Conservation (phyloP, 306 rosid species). For the Prosopis cineraria region DNA sequence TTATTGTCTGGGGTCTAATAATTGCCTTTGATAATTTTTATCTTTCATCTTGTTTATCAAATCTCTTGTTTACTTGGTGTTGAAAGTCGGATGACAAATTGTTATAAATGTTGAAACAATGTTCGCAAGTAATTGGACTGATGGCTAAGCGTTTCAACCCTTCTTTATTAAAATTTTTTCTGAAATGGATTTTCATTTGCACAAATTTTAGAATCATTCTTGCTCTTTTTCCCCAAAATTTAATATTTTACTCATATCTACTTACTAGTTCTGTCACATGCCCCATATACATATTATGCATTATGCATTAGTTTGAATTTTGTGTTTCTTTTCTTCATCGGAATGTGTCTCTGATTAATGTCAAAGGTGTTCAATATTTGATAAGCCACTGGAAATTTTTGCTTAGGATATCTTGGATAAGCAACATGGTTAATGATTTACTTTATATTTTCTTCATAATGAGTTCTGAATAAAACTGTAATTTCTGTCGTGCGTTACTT, state of each 20-base stretch:
- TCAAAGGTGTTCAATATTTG: conserved; percentile 21
- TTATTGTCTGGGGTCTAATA: not conserved
- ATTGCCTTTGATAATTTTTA: not conserved
- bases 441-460: conserved; percentile 1
- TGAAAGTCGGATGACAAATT: not conserved
- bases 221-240: not conserved
- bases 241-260: not conserved
- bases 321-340: conserved; percentile 4
- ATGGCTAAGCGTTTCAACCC: not conserved
- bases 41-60: not conserved
- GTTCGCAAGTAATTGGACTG: not conserved
- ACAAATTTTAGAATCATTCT: not conserved
- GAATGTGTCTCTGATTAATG: conserved; percentile 21
- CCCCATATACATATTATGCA: conserved; percentile 5
- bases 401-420: conserved; percentile 3
- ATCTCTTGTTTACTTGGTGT: not conserved
- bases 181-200: not conserved
- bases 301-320: not conserved
- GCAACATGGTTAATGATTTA: not conserved
- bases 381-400: conserved; percentile 5
- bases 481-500: not conserved
- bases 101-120: not conserved
- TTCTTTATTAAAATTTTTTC: not conserved
- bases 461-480: not conserved
- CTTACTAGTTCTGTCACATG: not conserved